Conservation (phyloP, 768 basidiomycete genomes). For the Exidia glandulosa region DNA sequence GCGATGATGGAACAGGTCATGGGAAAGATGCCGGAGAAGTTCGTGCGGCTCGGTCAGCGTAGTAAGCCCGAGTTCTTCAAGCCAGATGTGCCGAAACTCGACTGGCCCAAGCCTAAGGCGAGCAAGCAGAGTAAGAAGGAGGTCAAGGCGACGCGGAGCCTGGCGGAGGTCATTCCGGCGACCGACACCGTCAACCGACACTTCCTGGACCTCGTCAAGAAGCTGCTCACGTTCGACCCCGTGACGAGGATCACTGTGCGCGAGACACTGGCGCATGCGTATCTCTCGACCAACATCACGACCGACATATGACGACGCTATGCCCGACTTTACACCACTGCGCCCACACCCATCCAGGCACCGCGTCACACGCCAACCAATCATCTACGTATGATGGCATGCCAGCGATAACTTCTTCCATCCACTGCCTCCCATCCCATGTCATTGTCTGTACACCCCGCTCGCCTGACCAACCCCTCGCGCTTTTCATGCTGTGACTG, state of each 20-base stretch:
- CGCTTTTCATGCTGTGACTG: too few relatives aligned
- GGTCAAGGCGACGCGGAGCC: constrained; percentile 69
- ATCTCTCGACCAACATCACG: constrained; percentile 38
- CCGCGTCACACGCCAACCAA: too few relatives aligned
- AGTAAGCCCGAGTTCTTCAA: constrained; percentile 93
- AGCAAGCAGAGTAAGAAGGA: constrained; percentile 89
- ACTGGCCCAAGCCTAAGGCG: constrained; percentile 86
- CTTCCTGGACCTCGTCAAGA: constrained; percentile 81
- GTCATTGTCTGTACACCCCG: too few relatives aligned
- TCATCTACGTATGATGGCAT: neutral
- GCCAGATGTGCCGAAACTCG: constrained; percentile 50
- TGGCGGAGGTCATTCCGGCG: constrained; percentile 86
- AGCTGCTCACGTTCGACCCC: constrained; percentile 84
- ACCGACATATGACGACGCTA: neutral
- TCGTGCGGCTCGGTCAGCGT: constrained; percentile 61
- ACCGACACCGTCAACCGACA: constrained; percentile 61
- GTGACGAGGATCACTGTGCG: constrained; percentile 77
- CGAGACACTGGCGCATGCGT: constrained; percentile 81
- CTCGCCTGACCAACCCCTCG: too few relatives aligned
- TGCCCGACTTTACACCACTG: neutral
- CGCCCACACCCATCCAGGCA: neutral
- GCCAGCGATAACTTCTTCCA: neutral
- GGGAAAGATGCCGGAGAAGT: constrained; percentile 91
- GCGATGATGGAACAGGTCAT: constrained; percentile 99
- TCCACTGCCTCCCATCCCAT: too few relatives aligned